These are phyloP conservation scores for Quercus robur DNA, from an alignment of 306 rosid species.

Conservation along the genomic window DNA sequence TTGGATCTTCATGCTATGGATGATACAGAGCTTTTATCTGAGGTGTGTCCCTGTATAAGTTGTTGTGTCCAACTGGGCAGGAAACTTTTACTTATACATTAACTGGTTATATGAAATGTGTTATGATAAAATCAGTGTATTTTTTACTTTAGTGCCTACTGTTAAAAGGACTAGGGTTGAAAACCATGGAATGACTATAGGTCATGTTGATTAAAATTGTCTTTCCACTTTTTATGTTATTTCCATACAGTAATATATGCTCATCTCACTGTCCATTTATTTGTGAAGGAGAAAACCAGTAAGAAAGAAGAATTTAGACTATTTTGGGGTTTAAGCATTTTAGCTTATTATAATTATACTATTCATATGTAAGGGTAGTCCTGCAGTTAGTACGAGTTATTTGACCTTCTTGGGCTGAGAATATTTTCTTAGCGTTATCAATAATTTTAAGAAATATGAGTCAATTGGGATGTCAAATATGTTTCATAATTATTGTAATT, in stretches of 20 bases:
- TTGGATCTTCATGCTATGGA: conserved; percentile 99
- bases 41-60: conserved; percentile 43
- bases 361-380: not conserved
- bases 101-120: not conserved
- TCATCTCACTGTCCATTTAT: not conserved
- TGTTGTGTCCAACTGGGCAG: not conserved
- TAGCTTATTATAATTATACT: not conserved
- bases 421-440: not conserved
- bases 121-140: not conserved
- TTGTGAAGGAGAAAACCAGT: not conserved
- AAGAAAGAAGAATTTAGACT: not conserved
- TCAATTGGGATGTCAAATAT: not conserved
- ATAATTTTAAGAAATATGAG: not conserved
- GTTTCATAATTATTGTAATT: not conserved
- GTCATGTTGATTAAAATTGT: not conserved
- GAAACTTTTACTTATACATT: not conserved
- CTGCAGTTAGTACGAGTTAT: not conserved
- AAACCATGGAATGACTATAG: not conserved
- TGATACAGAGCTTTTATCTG: conserved; percentile 93
- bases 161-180: not conserved
- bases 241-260: not conserved
- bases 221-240: not conserved
- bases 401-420: not conserved
- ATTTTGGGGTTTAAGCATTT: not conserved
- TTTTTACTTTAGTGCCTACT: not conserved